phyloP scores from a whole-genome alignment of 345 rosid genomes.

The Turritis glabra region DNA sequence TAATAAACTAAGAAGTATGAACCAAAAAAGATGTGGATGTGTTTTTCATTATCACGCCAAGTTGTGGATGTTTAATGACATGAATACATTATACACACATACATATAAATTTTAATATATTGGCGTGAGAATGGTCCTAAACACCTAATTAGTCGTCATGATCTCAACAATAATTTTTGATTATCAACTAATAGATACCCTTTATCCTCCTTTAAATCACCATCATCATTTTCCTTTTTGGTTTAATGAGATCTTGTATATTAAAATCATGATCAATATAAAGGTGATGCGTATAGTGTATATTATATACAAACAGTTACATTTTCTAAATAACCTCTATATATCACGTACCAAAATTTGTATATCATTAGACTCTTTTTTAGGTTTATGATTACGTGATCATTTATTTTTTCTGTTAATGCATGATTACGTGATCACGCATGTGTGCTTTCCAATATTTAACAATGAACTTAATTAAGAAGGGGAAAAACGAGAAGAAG shows the following conservation, averaged over 20 bases:
- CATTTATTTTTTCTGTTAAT: not conserved
- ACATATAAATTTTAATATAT: not conserved
- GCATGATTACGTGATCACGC: constrained; percentile 3
- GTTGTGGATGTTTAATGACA: not conserved
- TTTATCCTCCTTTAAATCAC: constrained; percentile 26
- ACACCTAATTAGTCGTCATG: constrained; percentile 33
- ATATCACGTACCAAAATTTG: constrained; percentile 6
- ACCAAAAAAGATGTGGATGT: constrained; percentile 31
- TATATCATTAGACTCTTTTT: not conserved
- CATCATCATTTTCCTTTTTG: constrained; percentile 15
- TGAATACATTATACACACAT: not conserved
- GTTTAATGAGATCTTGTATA: not conserved
- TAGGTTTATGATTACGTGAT: constrained; percentile 17
- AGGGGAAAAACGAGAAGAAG: too few relatives aligned
- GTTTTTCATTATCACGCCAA: not conserved
- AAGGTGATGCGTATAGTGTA: not conserved
- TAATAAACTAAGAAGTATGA: constrained; percentile 37
- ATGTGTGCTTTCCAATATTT: not conserved
- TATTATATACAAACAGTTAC: not conserved
- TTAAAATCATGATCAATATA: constrained; percentile 8
- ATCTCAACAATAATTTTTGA: not conserved
- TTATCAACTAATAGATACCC: constrained; percentile 24
- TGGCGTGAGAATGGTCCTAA: constrained; percentile 21
- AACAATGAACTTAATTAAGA: too few relatives aligned
- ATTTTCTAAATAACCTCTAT: not conserved